Evolutionary conservation across 2,329 filamentous ascomycete species (phyloP), one percentile per base, ranked within the genome.

Genomic region (Diaporthe citri): DNA sequence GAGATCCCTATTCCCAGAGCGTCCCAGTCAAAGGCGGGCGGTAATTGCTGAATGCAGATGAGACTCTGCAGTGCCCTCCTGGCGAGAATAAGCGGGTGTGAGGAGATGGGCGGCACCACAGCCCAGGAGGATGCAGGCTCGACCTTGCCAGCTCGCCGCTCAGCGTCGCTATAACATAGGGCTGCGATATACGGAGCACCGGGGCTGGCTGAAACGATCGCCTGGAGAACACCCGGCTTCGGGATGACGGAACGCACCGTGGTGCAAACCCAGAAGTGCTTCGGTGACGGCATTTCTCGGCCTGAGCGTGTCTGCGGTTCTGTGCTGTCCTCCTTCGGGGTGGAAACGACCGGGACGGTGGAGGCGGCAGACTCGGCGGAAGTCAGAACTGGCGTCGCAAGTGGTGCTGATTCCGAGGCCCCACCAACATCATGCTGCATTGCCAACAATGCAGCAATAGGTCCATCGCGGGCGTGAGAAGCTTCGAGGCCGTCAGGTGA

Each of bases 41-140:
- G 82, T 43, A 88, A 79, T 41, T 87, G 85, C 79, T 90, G 88
- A 15, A 89, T 81, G 74, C 84, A 86, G 17, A 85, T 82, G 2
- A 83, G 83, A 5, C 89, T 76, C 39, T 87, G 84, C 15, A 90
- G 81, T 31, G 90, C 83, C 9, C 85, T 83, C 73, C 84, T 85
- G 2, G 88, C 87, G 2, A 90, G 80, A 8, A 88, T 76, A 3
- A 86, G 82, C 0, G 88, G 89, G 77, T 90, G 89, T 36, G 83
- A 83, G 0, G 80, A 81, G 22, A 76, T 74, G 1, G 81, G 80
- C 2, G 84, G 87, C 71, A 82, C 76, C 39, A 76, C 76, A 6
- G 77, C 74, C n/a, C 83, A 75, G 9, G 74, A 75, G 8, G 80
- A 77, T 0, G 76, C 59, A 0, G 77, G 60, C 62, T 82, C 81